Evolutionary conservation across 257 asterid genomes (phyloP), one percentile per base, ranked within the genome.

Genomic region (Scutellaria baicalensis): DNA sequence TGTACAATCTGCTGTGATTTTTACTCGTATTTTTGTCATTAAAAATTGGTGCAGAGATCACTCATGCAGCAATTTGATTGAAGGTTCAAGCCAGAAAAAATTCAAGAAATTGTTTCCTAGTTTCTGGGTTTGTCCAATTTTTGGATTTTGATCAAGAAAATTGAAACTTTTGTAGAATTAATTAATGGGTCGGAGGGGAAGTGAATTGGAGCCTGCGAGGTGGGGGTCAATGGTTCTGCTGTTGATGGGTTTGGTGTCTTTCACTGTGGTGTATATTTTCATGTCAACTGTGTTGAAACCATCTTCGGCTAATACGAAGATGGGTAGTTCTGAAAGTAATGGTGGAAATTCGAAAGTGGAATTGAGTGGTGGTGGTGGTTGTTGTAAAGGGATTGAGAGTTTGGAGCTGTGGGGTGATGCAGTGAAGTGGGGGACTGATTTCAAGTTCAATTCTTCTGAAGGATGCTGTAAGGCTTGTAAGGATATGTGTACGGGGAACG

Each of bases 381-480:
- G 98, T 64, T 93, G 98, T 75, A 89, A 51, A 73, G 97, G 98
- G 84, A 68, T 93, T 45, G 74, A 82, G 44, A 72, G 72, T 59
- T 69, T 85, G 86, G 98, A 93, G 95, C 86, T 86, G 36, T 93
- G 98, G 98, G 98, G 98, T 11, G 58, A 69, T 69, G 97, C 96
- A 54, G 96, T 93, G 64, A 93, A 90, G 60, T 93, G 98, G 98
- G 98, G 98, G 35, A 65, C 95, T 0, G 92, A 93, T 59, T 90
- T 90, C 80, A 93, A 89, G 89, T 75, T 93, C 58, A 85, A 87
- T 84, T 83, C 95, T 4, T 75, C 97, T 9, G 77, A 78, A 31
- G 84, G 80, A 44, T 93, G 98, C 69, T 93, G 98, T 40, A 51
- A 71, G 47, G 92, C 98, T 56, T 93, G 98, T 74, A 83, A 80